Base-by-base conservation (phyloP, 176 grass and related monocot genomes). In the Aegilops umbellulata region DNA sequence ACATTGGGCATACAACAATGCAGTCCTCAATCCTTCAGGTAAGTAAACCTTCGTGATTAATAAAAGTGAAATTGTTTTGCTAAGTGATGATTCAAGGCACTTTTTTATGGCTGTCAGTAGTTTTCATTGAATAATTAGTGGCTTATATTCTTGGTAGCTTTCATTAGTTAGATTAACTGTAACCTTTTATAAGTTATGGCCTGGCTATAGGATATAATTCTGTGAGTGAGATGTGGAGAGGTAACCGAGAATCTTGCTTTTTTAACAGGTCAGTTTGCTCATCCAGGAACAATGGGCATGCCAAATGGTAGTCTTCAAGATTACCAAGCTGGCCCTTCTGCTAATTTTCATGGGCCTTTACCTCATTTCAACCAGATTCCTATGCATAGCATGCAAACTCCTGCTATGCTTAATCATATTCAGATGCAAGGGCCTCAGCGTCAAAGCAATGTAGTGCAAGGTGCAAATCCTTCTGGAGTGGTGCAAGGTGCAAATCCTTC, bases 311-410 rank as follows among this genome's bases (percentile, higher is more conserved):
- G 47, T 64, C 25, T 87, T 69, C 91, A 84, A 42, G 87, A 63
- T 44, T 78, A 82, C 57, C 87, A 90, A 60, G 34, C 57, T 81
- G 88, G 84, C 26, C 41, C 38, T 90, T 72, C 77, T 76, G 67
- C 60, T 77, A 65, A 47, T 64, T 70, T 20, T 88, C 80, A 39
- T 42, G 82, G 78, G 36, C 80, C 38, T 57, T 32, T 77, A 41
- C 83, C 88, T 83, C 81, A 80, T 81, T 88, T 90, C 84, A 24
- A 11, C 69, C 86, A 86, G 46, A 73, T 86, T 86, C 61, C 39
- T 90, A 26, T 77, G 49, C 83, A 90, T 70, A 93, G 5, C 76
- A 80, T 72, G 86, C 92, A 88, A 86, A 35, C 53, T 71, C 79
- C 89, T 79, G 65, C 47, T 82, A 29, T 76, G 66, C 16, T 81